Evolutionary conservation across 176 grass and related monocot genomes (phyloP).

Genomic region (Lolium multiflorum): DNA sequence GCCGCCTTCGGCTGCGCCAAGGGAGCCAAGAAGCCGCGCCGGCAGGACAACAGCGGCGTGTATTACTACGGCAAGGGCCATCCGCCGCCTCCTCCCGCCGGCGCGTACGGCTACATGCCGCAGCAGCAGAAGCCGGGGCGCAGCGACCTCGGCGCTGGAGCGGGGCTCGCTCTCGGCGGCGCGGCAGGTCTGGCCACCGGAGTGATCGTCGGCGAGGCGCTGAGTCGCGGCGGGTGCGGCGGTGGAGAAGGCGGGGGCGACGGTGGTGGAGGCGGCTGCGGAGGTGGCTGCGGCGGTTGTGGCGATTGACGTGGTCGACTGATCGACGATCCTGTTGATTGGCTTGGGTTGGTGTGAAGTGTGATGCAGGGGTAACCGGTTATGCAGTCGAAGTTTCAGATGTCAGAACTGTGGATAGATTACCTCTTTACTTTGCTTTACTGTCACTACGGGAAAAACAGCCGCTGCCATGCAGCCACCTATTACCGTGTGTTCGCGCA

Average conservation of each 20-base stretch:
- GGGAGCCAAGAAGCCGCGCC: conserved; percentile 30
- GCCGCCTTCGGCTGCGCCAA: not conserved
- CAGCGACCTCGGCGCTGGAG: conserved; percentile 42
- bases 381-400: too few species aligned
- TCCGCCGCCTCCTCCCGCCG: not conserved
- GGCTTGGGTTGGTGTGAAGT: too few species aligned
- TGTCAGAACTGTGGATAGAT: too few species aligned
- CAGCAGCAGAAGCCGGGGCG: conserved; percentile 9
- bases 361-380: too few species aligned
- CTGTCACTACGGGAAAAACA: too few species aligned
- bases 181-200: conserved; percentile 30
- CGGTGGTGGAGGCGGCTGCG: conserved; percentile 21
- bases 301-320: not conserved
- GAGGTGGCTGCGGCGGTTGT: not conserved
- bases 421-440: too few species aligned
- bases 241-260: not conserved
- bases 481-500: too few species aligned
- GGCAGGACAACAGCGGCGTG: conserved; percentile 37
- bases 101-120: conserved; percentile 26
- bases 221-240: conserved; percentile 14
- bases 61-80: conserved; percentile 57
- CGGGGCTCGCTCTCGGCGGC: conserved; percentile 45
- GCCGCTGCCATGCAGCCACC: too few species aligned
- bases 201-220: conserved; percentile 35
- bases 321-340: not conserved